Conservation (phyloP, 805 yeast species). For the Candida anglica region DNA sequence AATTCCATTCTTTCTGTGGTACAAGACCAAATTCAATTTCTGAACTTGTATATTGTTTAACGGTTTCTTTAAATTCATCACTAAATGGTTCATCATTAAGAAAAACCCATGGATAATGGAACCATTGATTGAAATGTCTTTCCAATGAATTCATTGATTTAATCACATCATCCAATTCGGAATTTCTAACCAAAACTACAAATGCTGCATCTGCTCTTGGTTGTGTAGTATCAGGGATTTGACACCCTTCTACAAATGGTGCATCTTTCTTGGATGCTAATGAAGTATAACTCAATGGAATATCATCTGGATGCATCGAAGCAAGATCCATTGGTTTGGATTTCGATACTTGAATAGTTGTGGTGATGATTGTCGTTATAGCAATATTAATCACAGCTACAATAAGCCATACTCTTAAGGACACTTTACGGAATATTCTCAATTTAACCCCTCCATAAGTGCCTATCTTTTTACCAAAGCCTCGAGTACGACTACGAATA, state of each 20-base stretch:
- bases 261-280: constrained; percentile 17
- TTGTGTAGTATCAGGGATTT: constrained; percentile 33
- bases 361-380: background rate
- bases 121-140: constrained; percentile 91
- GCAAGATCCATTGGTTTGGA: background rate
- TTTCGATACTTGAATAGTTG: background rate
- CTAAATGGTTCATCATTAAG: constrained; percentile 76
- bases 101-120: constrained; percentile 87
- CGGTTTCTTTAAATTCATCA: constrained; percentile 54
- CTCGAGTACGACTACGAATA: no score
- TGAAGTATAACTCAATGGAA: background rate
- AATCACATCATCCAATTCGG: constrained; percentile 74
- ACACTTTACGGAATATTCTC: no score
- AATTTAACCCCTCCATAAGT: no score
- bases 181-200: constrained; percentile 78
- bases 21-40: constrained; percentile 71
- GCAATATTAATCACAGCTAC: background rate
- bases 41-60: constrained; percentile 52
- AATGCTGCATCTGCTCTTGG: constrained; percentile 77
- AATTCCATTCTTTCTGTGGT: constrained; percentile 62
- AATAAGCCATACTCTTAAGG: no score
- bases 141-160: constrained; percentile 73
- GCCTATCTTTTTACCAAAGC: no score
- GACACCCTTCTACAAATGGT: constrained; percentile 47
- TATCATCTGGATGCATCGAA: background rate